phyloP scores from a whole-genome alignment of 805 yeast species.

The Yamadazyma sp. region DNA sequence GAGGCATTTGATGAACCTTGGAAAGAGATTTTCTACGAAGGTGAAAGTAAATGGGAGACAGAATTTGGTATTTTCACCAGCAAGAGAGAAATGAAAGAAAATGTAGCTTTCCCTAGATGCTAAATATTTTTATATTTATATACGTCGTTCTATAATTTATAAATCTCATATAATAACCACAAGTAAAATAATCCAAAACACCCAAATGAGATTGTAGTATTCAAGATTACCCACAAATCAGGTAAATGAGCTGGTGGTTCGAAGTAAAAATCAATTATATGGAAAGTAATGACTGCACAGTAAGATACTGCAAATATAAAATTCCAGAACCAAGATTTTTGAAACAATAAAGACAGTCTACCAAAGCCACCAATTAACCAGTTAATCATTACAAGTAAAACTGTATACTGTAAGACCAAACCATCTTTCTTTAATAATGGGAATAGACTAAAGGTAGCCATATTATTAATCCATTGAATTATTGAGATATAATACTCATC shows the following conservation, averaged over 20 bases:
- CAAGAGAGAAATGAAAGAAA: slow-evolving; percentile 45
- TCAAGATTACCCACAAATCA: slow-evolving; percentile 81
- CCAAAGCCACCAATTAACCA: slow-evolving; percentile 27
- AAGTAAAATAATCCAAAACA: slow-evolving; percentile 75
- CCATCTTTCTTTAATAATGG: slow-evolving; percentile 81
- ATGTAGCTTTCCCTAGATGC: slow-evolving; percentile 41
- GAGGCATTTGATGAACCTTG: slow-evolving; percentile 76
- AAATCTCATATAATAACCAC: slow-evolving; percentile 65
- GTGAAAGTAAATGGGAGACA: slow-evolving; percentile 56
- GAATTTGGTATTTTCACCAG: slow-evolving; percentile 65
- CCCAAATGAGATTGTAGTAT: slow-evolving; percentile 69
- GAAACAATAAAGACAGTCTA: slow-evolving; percentile 20
- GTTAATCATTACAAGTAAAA: slow-evolving; percentile 52
- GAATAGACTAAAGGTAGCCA: slow-evolving; percentile 81
- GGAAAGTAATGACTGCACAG: slow-evolving; percentile 47
- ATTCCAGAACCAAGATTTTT: slow-evolving; percentile 24
- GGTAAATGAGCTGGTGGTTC: slow-evolving; percentile 65
- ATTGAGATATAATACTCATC: slow-evolving; percentile 63
- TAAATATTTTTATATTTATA: not conserved
- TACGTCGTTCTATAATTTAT: slow-evolving; percentile 11
- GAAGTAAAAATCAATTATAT: slow-evolving; percentile 48
- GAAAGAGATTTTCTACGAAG: slow-evolving; percentile 53
- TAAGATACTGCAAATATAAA: slow-evolving; percentile 26
- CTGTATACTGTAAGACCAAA: slow-evolving; percentile 67
- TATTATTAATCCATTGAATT: slow-evolving; percentile 83